A percentile compares a stretch with the other conserved stretches of the same genome.
Evolutionary conservation across 495 filamentous ascomycete species (phyloP).

Genomic region (Lophium mytilinum): DNA sequence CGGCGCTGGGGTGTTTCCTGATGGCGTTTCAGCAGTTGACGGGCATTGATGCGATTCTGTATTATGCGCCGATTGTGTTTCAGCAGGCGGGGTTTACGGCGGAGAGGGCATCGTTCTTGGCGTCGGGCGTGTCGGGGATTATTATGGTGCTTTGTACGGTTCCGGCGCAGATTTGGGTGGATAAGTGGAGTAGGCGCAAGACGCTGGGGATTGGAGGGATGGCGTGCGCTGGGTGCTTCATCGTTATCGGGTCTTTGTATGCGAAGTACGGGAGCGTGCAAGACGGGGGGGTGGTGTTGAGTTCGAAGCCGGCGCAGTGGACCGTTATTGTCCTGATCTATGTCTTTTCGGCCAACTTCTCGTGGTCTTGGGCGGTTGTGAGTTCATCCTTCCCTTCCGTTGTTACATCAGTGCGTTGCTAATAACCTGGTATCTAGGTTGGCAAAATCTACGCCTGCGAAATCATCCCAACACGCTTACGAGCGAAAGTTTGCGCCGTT

Average conservation of each 20-base stretch:
- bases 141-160: not conserved
- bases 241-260: not conserved
- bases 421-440: too few relatives aligned
- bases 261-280: not conserved
- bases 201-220: not conserved
- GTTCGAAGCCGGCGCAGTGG: not conserved
- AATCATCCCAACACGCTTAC: not conserved
- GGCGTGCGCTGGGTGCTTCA: not conserved
- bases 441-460: not conserved
- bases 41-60: not conserved
- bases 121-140: not conserved
- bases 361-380: not conserved
- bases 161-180: not conserved
- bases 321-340: not conserved
- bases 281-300: not conserved
- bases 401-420: too few relatives aligned
- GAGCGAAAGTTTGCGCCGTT: not conserved
- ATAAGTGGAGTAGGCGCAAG: not conserved
- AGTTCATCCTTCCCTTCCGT: conserved; percentile 16
- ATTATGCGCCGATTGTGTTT: not conserved
- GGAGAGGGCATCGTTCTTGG: not conserved
- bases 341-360: not conserved
- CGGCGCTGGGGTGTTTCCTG: not conserved
- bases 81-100: not conserved
- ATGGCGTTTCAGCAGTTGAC: not conserved